Conservation (phyloP, 1,284 basidiomycete species). For the Fomitopsis pinicola region DNA sequence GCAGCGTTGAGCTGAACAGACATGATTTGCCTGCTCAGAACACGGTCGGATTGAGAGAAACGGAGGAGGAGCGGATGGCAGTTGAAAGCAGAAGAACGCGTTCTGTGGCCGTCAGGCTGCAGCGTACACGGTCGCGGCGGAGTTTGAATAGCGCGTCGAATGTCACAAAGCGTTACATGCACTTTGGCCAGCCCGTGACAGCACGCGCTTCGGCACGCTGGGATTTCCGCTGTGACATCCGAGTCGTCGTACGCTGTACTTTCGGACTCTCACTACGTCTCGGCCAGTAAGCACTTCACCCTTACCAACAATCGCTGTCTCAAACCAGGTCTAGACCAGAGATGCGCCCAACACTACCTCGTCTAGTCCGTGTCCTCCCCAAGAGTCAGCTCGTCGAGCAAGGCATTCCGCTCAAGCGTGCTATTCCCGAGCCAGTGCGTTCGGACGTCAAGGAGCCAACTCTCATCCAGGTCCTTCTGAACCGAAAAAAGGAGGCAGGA, state of each 20-base stretch:
- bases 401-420: slow-evolving; percentile 15
- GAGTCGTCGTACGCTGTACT: no score
- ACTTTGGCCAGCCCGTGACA: not conserved
- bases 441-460: slow-evolving; percentile 27
- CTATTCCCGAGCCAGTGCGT: slow-evolving; percentile 20
- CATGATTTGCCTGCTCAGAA: slow-evolving; percentile 36
- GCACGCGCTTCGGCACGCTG: not conserved
- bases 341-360: slow-evolving; percentile 32
- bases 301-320: no score
- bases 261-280: no score
- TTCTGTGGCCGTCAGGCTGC: slow-evolving; percentile 8
- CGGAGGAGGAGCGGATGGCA: slow-evolving; percentile 9
- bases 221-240: not conserved
- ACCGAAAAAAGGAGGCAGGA: slow-evolving; percentile 34
- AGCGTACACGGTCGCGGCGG: slow-evolving; percentile 20
- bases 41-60: slow-evolving; percentile 3
- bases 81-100: slow-evolving; percentile 20
- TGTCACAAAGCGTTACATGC: not conserved
- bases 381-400: slow-evolving; percentile 26
- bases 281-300: no score
- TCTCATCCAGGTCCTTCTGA: slow-evolving; percentile 36
- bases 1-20: slow-evolving; percentile 42
- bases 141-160: slow-evolving; percentile 9
- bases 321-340: no score
- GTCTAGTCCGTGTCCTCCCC: slow-evolving; percentile 39